A percentile compares a stretch with the other conserved stretches of the same genome.
These are phyloP conservation scores for Kernera saxatilis DNA, from an alignment of 345 rosid genomes.

Conservation along the genomic window DNA sequence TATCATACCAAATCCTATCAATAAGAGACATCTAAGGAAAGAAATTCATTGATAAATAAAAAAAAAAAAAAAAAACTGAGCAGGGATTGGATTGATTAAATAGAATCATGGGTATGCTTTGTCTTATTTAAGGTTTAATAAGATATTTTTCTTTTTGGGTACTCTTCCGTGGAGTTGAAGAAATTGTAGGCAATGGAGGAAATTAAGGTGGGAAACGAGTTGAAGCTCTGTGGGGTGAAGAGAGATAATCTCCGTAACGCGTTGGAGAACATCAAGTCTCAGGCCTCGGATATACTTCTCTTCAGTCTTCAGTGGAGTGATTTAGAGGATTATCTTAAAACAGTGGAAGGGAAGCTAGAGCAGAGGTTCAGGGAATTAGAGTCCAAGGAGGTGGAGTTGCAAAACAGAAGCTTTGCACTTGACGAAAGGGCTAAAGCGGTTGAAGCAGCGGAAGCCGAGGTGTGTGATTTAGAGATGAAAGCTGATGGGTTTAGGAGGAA, in stretches of 20 bases:
- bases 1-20: too few species aligned
- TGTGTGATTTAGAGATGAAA: background rate
- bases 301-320: constrained; percentile 4
- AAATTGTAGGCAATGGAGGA: background rate
- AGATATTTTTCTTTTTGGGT: background rate
- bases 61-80: too few species aligned
- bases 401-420: background rate
- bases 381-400: constrained; percentile 6
- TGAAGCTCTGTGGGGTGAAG: constrained; percentile 9
- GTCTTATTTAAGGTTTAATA: too few species aligned
- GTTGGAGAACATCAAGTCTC: background rate
- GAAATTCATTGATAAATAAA: too few species aligned
- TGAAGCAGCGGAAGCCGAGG: background rate
- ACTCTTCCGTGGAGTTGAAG: constrained; percentile 21
- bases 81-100: too few species aligned
- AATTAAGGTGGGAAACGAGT: background rate
- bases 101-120: too few species aligned
- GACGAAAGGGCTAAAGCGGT: constrained; percentile 9
- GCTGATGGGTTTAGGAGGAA: background rate
- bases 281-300: background rate
- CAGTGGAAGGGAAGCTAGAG: background rate
- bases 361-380: background rate
- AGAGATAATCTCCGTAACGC: constrained; percentile 9
- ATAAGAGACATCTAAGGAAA: too few species aligned
- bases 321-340: background rate